Percentiles rank a stretch among this genome's conserved stretches.
Evolutionary conservation across 306 rosid species (phyloP).

Genomic region (Cucumis hystrix): DNA sequence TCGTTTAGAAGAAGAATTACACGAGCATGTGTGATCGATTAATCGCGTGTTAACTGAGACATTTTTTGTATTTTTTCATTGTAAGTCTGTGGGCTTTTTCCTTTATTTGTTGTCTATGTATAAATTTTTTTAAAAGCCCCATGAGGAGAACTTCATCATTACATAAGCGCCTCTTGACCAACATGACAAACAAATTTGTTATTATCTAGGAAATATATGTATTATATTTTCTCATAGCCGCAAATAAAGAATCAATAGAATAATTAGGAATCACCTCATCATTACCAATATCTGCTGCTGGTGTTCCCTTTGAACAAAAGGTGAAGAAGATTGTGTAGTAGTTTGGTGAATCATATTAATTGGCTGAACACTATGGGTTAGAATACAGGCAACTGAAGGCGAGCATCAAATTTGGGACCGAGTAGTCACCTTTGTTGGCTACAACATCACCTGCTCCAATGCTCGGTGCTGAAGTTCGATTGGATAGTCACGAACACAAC

Average conservation of each 20-base stretch:
- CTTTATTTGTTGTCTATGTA: no score
- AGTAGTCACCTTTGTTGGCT: conserved; percentile 50
- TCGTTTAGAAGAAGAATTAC: no score
- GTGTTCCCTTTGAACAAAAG: neutral
- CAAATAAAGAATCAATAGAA: neutral
- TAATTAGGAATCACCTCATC: neutral
- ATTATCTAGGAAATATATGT: neutral
- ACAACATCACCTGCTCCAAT: conserved; percentile 73
- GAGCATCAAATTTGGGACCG: conserved; percentile 24
- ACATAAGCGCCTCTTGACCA: no score
- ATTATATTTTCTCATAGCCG: neutral
- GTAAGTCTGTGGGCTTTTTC: no score
- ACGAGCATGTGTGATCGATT: no score
- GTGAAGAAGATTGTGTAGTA: neutral
- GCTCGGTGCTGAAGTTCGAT: conserved; percentile 71
- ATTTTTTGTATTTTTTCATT: no score
- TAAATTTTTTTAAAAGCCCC: no score
- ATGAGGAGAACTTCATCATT: no score
- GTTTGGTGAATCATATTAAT: neutral
- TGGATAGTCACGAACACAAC: conserved; percentile 88
- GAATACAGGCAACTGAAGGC: conserved; percentile 14
- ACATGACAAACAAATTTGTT: no score
- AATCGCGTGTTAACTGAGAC: no score
- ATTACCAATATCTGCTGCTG: neutral
- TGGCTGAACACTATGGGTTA: neutral